phyloP scores from a whole-genome alignment of 129 eudicot species.

The Apium graveolens region DNA sequence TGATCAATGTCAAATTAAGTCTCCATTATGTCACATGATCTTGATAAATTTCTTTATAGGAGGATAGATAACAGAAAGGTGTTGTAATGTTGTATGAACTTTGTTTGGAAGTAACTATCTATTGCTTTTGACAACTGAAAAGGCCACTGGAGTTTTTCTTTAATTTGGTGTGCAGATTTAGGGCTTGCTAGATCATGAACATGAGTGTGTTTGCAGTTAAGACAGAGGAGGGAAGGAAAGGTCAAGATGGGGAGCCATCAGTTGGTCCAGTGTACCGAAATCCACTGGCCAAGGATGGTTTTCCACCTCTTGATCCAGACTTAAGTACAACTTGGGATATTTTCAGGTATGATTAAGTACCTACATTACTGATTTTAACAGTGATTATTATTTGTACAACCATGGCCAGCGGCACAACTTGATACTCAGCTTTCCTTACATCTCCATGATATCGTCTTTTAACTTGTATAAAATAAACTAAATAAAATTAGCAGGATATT shows the following conservation, averaged over 20 bases:
- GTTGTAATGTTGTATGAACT: neutral
- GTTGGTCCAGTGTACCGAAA: slow-evolving; percentile 80
- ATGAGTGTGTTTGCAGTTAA: slow-evolving; percentile 60
- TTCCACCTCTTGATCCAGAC: slow-evolving; percentile 59
- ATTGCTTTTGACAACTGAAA: neutral
- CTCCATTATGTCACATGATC: neutral
- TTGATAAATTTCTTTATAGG: neutral
- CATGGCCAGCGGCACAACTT: neutral
- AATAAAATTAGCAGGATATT: neutral
- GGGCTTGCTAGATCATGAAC: neutral
- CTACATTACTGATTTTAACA: neutral
- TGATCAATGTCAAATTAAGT: neutral
- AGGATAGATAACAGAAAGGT: neutral
- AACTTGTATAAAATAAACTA: neutral
- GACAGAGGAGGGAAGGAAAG: slow-evolving; percentile 67
- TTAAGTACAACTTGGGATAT: slow-evolving; percentile 67
- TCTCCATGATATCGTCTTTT: neutral
- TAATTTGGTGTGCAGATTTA: neutral
- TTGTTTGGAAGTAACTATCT: neutral
- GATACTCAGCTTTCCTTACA: neutral
- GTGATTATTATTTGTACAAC: neutral
- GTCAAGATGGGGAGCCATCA: slow-evolving; percentile 61
- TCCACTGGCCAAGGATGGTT: slow-evolving; percentile 51
- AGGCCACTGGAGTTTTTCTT: neutral
- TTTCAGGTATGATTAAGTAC: slow-evolving; percentile 39